phyloP scores from a whole-genome alignment of 139 green algal species.

The Coelastrella sp. region DNA sequence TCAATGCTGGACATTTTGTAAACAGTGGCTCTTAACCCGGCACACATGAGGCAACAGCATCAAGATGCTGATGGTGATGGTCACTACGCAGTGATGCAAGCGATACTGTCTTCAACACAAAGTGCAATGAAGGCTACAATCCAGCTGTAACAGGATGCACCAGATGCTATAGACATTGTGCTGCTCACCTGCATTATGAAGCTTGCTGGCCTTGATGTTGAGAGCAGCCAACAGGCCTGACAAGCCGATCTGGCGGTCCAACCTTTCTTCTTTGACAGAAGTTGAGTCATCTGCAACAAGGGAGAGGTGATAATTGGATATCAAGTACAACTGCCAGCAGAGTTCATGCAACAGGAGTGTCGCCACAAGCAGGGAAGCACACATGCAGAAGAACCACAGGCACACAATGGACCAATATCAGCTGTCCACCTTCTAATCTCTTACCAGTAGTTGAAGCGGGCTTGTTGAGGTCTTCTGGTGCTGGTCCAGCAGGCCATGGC shows the following conservation, averaged over 20 bases:
- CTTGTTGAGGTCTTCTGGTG: conserved; percentile 2
- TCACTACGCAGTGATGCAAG: too few species aligned
- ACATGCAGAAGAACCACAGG: too few species aligned
- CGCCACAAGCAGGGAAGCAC: neutral
- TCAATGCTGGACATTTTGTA: too few species aligned
- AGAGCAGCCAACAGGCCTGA: conserved; percentile 12
- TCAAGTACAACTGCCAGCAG: neutral
- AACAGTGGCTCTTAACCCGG: too few species aligned
- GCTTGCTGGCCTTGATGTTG: conserved; percentile 15
- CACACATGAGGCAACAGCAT: too few species aligned
- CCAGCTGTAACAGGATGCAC: too few species aligned
- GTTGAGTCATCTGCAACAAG: neutral
- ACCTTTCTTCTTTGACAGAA: conserved; percentile 1
- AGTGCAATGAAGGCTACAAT: too few species aligned
- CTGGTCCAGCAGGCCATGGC: conserved; percentile 26
- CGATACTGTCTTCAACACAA: too few species aligned
- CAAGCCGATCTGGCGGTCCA: conserved; percentile 31
- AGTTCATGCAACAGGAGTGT: too few species aligned
- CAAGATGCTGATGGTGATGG: too few species aligned
- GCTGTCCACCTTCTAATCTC: neutral
- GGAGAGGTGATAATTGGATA: neutral
- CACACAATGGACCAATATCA: neutral
- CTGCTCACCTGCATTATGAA: conserved; percentile 45
- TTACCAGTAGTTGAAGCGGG: neutral
- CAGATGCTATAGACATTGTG: too few species aligned